Evolutionary conservation across 805 yeast species (phyloP).

Genomic region (Sporopachydermia lactativora): DNA sequence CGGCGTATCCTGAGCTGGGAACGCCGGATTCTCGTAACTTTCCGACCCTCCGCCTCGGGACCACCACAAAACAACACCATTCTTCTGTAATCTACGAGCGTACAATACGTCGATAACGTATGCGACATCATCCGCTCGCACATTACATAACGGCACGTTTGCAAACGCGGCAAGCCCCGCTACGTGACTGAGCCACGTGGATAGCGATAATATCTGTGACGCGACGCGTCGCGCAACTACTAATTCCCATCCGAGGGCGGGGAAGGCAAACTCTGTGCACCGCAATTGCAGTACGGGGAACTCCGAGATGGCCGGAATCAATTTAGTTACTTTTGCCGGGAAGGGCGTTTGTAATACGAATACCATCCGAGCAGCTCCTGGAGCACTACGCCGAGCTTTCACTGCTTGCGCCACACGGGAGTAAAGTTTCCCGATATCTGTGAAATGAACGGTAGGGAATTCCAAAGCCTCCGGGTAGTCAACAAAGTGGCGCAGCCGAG

Average conservation of each 20-base stretch:
- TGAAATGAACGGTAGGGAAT: constrained; percentile 42
- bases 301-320: constrained; percentile 32
- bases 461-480: constrained; percentile 36
- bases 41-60: constrained; percentile 75
- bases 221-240: constrained; percentile 48
- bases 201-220: constrained; percentile 58
- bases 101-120: constrained; percentile 76
- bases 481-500: constrained; percentile 31
- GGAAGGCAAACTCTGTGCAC: constrained; percentile 42
- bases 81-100: constrained; percentile 57
- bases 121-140: constrained; percentile 63
- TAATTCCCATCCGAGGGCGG: constrained; percentile 75
- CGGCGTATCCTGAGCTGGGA: constrained; percentile 62
- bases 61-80: constrained; percentile 86
- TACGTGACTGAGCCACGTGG: constrained; percentile 58
- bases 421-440: constrained; percentile 39
- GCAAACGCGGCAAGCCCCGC: constrained; percentile 54
- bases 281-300: constrained; percentile 54
- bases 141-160: constrained; percentile 76
- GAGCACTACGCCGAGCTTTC: constrained; percentile 43
- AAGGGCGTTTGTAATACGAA: constrained; percentile 66
- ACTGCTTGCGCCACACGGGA: constrained; percentile 42
- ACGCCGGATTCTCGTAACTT: constrained; percentile 34
- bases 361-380: constrained; percentile 48
- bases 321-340: constrained; percentile 29